A percentile compares a stretch with the other conserved stretches of the same genome.
Evolutionary conservation across 169 alveolate species (phyloP).

Genomic region (Eimeria zaria): DNA sequence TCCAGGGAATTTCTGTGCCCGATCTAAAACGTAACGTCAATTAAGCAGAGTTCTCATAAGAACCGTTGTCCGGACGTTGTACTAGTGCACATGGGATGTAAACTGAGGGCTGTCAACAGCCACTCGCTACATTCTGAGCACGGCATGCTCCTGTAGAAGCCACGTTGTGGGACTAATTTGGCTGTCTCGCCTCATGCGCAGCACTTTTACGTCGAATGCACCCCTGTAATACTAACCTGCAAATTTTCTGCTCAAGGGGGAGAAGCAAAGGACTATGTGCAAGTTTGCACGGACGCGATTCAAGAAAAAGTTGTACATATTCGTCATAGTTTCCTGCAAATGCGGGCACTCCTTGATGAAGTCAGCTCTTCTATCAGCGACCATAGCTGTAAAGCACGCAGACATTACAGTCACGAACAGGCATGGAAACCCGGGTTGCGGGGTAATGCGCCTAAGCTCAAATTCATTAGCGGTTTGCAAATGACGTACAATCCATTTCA

Average conservation of each 20-base stretch:
- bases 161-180: background rate
- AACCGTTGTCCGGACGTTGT: background rate
- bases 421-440: background rate
- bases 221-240: slow-evolving; percentile 87
- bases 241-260: slow-evolving; percentile 97
- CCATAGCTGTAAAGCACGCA: slow-evolving; percentile 51
- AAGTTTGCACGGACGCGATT: slow-evolving; percentile 98
- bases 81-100: background rate
- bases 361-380: slow-evolving; percentile 73
- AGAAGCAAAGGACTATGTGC: slow-evolving; percentile 97
- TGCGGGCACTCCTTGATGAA: slow-evolving; percentile 81
- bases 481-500: slow-evolving; percentile 93
- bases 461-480: background rate
- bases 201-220: background rate
- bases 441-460: background rate
- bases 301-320: slow-evolving; percentile 94
- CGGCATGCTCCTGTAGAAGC: background rate
- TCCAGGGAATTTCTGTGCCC: slow-evolving; percentile 99
- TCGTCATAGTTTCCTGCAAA: slow-evolving; percentile 79
- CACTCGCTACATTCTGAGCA: background rate
- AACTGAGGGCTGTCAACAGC: background rate
- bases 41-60: background rate
- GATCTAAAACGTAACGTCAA: slow-evolving; percentile 87
- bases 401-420: background rate
- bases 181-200: background rate